phyloP scores from a whole-genome alignment of 2,329 filamentous ascomycete species.

The Akanthomyces muscarius region DNA sequence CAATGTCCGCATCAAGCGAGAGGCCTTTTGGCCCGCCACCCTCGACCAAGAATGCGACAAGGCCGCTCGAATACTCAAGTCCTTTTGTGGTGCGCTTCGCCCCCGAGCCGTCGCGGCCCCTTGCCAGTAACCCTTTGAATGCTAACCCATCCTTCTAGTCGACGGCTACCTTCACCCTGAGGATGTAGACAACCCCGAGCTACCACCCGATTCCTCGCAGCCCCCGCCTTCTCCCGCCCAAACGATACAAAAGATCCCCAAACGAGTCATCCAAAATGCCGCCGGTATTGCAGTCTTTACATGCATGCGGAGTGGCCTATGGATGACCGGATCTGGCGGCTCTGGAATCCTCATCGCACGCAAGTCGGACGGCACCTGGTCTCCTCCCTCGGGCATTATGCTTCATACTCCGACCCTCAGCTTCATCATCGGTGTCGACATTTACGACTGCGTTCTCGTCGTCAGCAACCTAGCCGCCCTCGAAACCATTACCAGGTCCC shows the following conservation, averaged over 20 bases:
- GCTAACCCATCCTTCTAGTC: conserved; percentile 33
- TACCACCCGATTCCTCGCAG: conserved; percentile 26
- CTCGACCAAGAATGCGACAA: conserved; percentile 90
- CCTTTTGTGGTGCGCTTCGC: conserved; percentile 73
- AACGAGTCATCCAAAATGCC: conserved; percentile 80
- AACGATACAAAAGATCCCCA: conserved; percentile 75
- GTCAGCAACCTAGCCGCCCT: conserved; percentile 84
- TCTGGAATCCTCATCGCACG: conserved; percentile 82
- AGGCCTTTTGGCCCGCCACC: conserved; percentile 81
- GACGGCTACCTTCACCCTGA: conserved; percentile 53
- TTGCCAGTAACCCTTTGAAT: conserved; percentile 12
- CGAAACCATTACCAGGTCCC: conserved; percentile 75
- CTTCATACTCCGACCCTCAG: conserved; percentile 85
- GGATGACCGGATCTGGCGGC: conserved; percentile 86
- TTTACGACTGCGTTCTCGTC: conserved; percentile 92
- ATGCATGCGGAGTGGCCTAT: conserved; percentile 88
- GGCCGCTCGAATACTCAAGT: conserved; percentile 81
- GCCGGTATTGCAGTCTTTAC: conserved; percentile 92
- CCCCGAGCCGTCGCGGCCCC: neutral
- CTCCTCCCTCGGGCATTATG: conserved; percentile 84
- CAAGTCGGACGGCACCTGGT: conserved; percentile 84
- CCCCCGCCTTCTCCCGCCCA: conserved; percentile 48
- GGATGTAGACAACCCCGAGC: conserved; percentile 31
- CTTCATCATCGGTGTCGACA: conserved; percentile 87
- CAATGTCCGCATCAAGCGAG: conserved; percentile 37